Evolutionary conservation across 2,329 filamentous ascomycete genomes (phyloP), one percentile per base, ranked within the genome.

Genomic region (Emergomyces orientalis): DNA sequence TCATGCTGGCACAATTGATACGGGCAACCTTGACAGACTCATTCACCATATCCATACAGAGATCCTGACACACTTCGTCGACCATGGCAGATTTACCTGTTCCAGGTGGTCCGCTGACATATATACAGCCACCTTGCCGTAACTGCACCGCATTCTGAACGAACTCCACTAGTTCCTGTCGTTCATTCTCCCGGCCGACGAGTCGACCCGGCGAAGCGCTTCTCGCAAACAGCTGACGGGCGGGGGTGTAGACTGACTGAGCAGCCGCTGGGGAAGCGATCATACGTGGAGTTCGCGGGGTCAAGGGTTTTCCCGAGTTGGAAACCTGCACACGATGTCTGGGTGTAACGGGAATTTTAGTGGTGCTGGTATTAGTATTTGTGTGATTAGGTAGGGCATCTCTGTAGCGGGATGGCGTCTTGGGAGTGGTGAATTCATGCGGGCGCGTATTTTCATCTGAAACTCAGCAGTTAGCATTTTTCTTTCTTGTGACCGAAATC

Each of bases 11-110:
- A 77, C 94, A 99, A 74, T 99, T 99, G 80, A 99, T 83, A 71
- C 92, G 93, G 2, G 87, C 86, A 61, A 87, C 86, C 69, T 85
- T 86, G 61, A 94, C 79, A 3, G 75, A 75, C 14, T 75, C 61
- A 34, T 60, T 63, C 22, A 56, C 14, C 8, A 27, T 70, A 1
- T 85, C 14, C 13, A 45, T 70, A 1, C 79, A 74, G 19, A 81
- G 77, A 52, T 85, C 80, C 57, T 84, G 79, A 57, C 88, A 88
- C 59, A 96, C 84, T 72, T 95, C 88, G 66, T 87, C 87, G 65
- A 97, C 86, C 80, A 97, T 88, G 37, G 94, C 94, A 74, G 92
- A 97, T 79, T 99, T 99, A 62, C 94, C 94, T 0, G 94, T 99
- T 13, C 94, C 94, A 1, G 94, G 94, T 3, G 94, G 94, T 0